A percentile compares a stretch with the other conserved stretches of the same genome.
phyloP scores from a whole-genome alignment of 129 eudicot species.

The Gnaphalium uliginosum region DNA sequence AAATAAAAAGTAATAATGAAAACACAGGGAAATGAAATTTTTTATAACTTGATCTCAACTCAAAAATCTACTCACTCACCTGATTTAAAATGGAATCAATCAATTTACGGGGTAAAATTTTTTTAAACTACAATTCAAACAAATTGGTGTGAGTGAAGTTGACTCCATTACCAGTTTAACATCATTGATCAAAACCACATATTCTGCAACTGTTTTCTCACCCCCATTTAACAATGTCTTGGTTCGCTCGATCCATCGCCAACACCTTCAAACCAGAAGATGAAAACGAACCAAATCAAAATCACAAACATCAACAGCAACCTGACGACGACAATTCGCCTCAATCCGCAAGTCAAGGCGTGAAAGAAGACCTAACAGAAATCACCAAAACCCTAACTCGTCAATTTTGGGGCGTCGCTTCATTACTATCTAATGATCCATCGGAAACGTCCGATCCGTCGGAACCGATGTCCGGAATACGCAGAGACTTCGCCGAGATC shows the following conservation, averaged over 20 bases:
- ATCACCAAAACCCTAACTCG: constrained; percentile 77
- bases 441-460: constrained; percentile 34
- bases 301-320: constrained; percentile 18
- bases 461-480: constrained; percentile 49
- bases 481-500: constrained; percentile 81
- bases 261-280: constrained; percentile 62
- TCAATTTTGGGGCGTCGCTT: constrained; percentile 85
- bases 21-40: too few relatives aligned
- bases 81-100: too few relatives aligned
- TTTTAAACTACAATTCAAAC: too few relatives aligned
- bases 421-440: constrained; percentile 47
- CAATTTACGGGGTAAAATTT: too few relatives aligned
- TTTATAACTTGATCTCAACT: too few relatives aligned
- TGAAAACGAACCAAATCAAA: constrained; percentile 21
- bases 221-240: constrained; percentile 57
- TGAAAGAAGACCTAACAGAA: constrained; percentile 89
- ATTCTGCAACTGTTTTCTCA: not conserved
- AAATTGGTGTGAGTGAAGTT: too few relatives aligned
- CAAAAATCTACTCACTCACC: too few relatives aligned
- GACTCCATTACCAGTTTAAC: too few relatives aligned
- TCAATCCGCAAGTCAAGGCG: constrained; percentile 52
- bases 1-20: too few relatives aligned
- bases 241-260: constrained; percentile 83
- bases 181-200: not conserved
- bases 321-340: constrained; percentile 23